A percentile compares a stretch with the other conserved stretches of the same genome.
Conservation (phyloP, 2,329 filamentous ascomycete genomes). For the Fusarium abutilonis region DNA sequence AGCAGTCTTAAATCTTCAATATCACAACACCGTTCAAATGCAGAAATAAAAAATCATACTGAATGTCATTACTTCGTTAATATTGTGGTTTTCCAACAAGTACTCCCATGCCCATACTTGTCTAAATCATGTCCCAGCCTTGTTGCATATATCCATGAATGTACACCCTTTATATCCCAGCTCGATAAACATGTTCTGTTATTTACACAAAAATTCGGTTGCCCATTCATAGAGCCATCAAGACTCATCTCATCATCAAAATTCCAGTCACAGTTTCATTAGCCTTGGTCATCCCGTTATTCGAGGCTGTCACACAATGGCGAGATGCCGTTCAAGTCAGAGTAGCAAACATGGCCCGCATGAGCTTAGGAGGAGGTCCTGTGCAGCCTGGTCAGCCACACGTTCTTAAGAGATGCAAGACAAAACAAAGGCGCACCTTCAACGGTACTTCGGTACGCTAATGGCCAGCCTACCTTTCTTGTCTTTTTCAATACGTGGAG, state of each 20-base stretch:
- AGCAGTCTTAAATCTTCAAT: too few relatives aligned
- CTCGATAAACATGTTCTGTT: constrained; percentile 24
- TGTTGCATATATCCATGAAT: constrained; percentile 10
- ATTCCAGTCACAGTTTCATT: constrained; percentile 28
- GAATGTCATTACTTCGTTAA: constrained; percentile 32
- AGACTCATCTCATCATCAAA: constrained; percentile 17
- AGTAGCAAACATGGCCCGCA: constrained; percentile 77
- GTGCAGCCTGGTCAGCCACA: constrained; percentile 49
- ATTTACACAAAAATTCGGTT: constrained; percentile 14
- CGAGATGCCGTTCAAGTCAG: constrained; percentile 62
- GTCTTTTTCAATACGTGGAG: constrained; percentile 82
- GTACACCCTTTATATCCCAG: constrained; percentile 21
- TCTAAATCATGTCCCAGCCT: constrained; percentile 27
- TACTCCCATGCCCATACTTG: constrained; percentile 19
- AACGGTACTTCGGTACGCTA: constrained; percentile 77
- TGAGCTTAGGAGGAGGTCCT: constrained; percentile 71
- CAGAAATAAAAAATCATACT: not conserved
- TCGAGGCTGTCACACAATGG: not conserved
- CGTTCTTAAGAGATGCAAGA: constrained; percentile 30
- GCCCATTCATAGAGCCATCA: constrained; percentile 9
- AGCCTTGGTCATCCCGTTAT: constrained; percentile 2
- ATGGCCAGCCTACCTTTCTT: constrained; percentile 96
- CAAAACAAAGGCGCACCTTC: constrained; percentile 58
- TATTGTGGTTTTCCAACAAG: constrained; percentile 32
- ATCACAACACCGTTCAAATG: not conserved